Conservation (phyloP, 2,329 filamentous ascomycete species). For the Phaeosphaeria sp. region DNA sequence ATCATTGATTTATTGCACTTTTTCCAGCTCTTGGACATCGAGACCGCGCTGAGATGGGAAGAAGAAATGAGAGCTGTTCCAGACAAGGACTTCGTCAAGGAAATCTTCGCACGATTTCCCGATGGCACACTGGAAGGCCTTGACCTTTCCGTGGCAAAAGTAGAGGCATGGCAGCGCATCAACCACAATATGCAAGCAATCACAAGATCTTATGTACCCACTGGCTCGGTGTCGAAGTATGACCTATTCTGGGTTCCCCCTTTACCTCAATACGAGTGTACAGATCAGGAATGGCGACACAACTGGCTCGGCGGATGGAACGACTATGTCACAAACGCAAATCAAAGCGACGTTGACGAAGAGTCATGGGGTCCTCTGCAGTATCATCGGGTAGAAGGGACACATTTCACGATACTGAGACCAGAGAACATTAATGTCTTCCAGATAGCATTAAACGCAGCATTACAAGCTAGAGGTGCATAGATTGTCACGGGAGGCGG, state of each 20-base stretch:
- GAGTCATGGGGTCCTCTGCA: constrained; percentile 1
- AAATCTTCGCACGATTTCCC: constrained; percentile 9
- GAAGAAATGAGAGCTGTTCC: constrained; percentile 6
- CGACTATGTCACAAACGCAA: constrained; percentile 4
- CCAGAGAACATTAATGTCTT: constrained; percentile 10
- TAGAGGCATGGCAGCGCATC: constrained; percentile 12
- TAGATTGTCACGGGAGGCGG: no score
- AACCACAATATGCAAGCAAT: constrained; percentile 12
- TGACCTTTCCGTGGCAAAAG: constrained; percentile 7
- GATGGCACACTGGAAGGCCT: constrained; percentile 12
- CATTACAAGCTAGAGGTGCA: constrained; percentile 3
- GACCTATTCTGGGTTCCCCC: constrained; percentile 13
- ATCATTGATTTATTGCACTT: constrained; percentile 14
- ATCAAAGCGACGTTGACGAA: constrained; percentile 8
- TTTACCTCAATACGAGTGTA: constrained; percentile 9
- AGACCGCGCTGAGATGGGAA: constrained; percentile 9
- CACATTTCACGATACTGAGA: constrained; percentile 13
- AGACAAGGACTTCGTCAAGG: constrained; percentile 5
- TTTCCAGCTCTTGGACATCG: constrained; percentile 6
- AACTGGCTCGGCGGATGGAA: constrained; percentile 12
- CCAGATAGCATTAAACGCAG: constrained; percentile 6
- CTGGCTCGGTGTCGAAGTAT: constrained; percentile 8
- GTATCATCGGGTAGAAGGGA: constrained; percentile 10
- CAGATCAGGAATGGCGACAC: constrained; percentile 8
- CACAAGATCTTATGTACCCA: constrained; percentile 4